These are phyloP conservation scores for Priceomyces haplophilus DNA, from an alignment of 805 yeast genomes.

Conservation along the genomic window DNA sequence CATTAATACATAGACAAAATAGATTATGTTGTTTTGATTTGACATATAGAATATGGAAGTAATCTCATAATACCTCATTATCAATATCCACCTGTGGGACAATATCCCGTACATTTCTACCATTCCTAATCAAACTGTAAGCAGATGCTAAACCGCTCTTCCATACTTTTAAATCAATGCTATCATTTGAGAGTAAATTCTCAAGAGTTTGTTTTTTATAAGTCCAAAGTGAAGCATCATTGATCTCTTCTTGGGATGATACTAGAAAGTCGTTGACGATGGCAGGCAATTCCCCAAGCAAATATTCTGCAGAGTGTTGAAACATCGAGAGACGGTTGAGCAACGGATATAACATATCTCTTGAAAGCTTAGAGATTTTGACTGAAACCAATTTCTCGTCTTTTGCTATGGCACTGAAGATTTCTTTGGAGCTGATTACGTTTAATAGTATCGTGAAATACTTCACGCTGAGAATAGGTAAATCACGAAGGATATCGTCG, in stretches of 20 bases:
- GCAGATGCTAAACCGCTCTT: constrained; percentile 15
- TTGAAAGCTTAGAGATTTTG: constrained; percentile 14
- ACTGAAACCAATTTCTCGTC: constrained; percentile 9
- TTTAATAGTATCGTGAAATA: constrained; percentile 28
- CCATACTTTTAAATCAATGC: constrained; percentile 20
- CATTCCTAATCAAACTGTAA: constrained; percentile 23
- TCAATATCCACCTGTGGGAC: constrained; percentile 23
- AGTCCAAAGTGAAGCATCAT: constrained; percentile 23
- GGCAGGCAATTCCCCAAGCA: constrained; percentile 24
- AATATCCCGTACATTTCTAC: constrained; percentile 16
- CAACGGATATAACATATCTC: constrained; percentile 21
- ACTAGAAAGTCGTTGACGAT: constrained; percentile 20
- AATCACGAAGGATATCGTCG: constrained; percentile 11
- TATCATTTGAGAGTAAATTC: constrained; percentile 17
- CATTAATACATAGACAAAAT: constrained; percentile 3
- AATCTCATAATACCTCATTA: constrained; percentile 17
- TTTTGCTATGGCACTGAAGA: constrained; percentile 14
- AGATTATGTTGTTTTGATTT: background rate
- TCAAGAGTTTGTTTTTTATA: constrained; percentile 21
- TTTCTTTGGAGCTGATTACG: constrained; percentile 13
- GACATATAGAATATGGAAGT: too few relatives aligned
- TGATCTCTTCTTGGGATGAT: constrained; percentile 12
- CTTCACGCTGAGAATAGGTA: constrained; percentile 15
- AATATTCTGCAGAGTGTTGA: constrained; percentile 16
- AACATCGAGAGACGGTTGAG: constrained; percentile 19